Conservation (phyloP, 1,284 basidiomycete genomes). For the Trichosporon coremiiforme region DNA sequence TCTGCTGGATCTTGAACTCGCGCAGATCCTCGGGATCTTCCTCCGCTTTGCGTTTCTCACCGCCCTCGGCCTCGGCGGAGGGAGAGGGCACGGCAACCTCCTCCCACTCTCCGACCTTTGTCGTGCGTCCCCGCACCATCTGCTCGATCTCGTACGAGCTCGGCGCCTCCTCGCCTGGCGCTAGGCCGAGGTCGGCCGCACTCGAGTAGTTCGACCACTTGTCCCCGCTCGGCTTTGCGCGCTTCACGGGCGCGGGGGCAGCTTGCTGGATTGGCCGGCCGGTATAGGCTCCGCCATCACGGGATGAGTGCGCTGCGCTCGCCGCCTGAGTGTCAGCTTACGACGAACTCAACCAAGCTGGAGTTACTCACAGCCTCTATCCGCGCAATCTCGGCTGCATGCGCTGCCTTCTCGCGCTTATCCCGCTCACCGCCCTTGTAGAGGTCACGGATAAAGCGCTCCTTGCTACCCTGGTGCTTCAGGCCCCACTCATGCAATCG, state of each 20-base stretch:
- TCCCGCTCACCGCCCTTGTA: slow-evolving; percentile 91
- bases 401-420: slow-evolving; percentile 81
- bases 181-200: slow-evolving; percentile 75
- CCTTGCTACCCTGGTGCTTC: slow-evolving; percentile 90
- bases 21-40: slow-evolving; percentile 42
- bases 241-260: slow-evolving; percentile 34
- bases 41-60: slow-evolving; percentile 21
- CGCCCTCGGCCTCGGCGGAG: not conserved
- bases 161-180: slow-evolving; percentile 64
- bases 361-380: slow-evolving; percentile 71
- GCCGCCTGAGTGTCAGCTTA: slow-evolving; percentile 39
- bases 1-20: slow-evolving; percentile 42
- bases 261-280: slow-evolving; percentile 24
- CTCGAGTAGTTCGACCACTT: slow-evolving; percentile 83
- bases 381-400: slow-evolving; percentile 78
- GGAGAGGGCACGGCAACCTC: slow-evolving; percentile 58
- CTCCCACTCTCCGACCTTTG: slow-evolving; percentile 82
- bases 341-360: no score
- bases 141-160: slow-evolving; percentile 62
- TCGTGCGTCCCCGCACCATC: slow-evolving; percentile 66
- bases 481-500: slow-evolving; percentile 91
- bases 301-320: slow-evolving; percentile 33
- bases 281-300: slow-evolving; percentile 24
- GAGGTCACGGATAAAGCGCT: slow-evolving; percentile 83
- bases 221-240: slow-evolving; percentile 60